phyloP scores from a whole-genome alignment of 1,284 basidiomycete genomes.

The Malassezia japonica region DNA sequence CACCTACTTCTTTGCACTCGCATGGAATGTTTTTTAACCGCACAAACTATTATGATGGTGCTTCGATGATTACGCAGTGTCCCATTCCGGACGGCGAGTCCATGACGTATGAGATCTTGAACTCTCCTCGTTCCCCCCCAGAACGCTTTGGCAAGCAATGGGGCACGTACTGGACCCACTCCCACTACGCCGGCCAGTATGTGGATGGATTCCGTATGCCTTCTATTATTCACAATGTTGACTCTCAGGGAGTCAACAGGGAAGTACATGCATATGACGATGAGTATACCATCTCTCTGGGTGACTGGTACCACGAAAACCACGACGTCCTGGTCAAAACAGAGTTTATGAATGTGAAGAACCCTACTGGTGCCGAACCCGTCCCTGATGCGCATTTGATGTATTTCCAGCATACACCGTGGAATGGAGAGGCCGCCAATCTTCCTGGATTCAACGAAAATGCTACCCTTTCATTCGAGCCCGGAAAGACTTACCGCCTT shows the following conservation, averaged over 20 bases:
- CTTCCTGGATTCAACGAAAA: constrained; percentile 60
- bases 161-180: constrained; percentile 70
- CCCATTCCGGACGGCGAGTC: constrained; percentile 68
- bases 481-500: constrained; percentile 63
- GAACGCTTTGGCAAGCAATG: constrained; percentile 41
- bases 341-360: constrained; percentile 60
- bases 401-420: constrained; percentile 64
- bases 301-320: constrained; percentile 58
- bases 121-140: constrained; percentile 56
- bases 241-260: constrained; percentile 5
- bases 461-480: constrained; percentile 58
- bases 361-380: constrained; percentile 45
- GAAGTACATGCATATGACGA: constrained; percentile 65
- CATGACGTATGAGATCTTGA: constrained; percentile 71
- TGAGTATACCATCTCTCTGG: constrained; percentile 74
- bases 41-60: constrained; percentile 64
- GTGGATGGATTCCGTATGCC: constrained; percentile 67
- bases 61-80: constrained; percentile 71
- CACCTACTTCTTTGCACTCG: constrained; percentile 20
- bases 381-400: constrained; percentile 62
- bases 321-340: constrained; percentile 31
- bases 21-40: constrained; percentile 86
- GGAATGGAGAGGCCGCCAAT: constrained; percentile 49
- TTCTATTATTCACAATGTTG: constrained; percentile 56
- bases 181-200: constrained; percentile 34